These are phyloP conservation scores for Serendipita indica DNA, from an alignment of 768 basidiomycete genomes.

Conservation along the genomic window DNA sequence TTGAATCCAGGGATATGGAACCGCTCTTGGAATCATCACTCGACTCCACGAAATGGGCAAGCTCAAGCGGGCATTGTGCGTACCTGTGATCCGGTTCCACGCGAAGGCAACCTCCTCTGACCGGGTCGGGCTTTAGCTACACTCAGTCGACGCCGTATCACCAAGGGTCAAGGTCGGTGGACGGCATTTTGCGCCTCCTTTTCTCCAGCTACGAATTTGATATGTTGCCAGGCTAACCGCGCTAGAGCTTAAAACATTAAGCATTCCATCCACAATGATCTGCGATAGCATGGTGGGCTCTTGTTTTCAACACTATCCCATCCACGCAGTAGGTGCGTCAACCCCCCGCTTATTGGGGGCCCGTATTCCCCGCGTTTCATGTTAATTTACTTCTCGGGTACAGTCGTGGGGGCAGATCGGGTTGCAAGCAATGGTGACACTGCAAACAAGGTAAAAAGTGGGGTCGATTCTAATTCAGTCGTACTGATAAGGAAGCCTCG, in stretches of 20 bases:
- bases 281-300: conserved; percentile 98
- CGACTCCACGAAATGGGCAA: conserved; percentile 66
- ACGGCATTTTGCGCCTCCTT: not conserved
- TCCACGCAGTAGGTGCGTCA: conserved; percentile 62
- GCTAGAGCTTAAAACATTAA: conserved; percentile 69
- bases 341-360: conserved; percentile 12
- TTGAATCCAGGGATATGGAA: conserved; percentile 73
- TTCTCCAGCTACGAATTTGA: conserved; percentile 8
- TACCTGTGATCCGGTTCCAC: conserved; percentile 5
- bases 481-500: not conserved
- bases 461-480: not conserved
- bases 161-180: conserved; percentile 61
- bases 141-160: conserved; percentile 93
- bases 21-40: conserved; percentile 86
- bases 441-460: conserved; percentile 66
- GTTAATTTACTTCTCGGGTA: conserved; percentile 12
- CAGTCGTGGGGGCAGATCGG: conserved; percentile 28
- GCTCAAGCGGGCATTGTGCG: conserved; percentile 56
- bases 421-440: conserved; percentile 92
- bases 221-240: conserved; percentile 55
- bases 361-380: conserved; percentile 16
- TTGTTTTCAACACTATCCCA: conserved; percentile 70
- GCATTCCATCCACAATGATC: conserved; percentile 82
- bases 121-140: conserved; percentile 26
- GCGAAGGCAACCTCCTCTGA: not conserved